Evolutionary conservation across 345 rosid genomes (phyloP).

Genomic region (Sapria himalayana): DNA sequence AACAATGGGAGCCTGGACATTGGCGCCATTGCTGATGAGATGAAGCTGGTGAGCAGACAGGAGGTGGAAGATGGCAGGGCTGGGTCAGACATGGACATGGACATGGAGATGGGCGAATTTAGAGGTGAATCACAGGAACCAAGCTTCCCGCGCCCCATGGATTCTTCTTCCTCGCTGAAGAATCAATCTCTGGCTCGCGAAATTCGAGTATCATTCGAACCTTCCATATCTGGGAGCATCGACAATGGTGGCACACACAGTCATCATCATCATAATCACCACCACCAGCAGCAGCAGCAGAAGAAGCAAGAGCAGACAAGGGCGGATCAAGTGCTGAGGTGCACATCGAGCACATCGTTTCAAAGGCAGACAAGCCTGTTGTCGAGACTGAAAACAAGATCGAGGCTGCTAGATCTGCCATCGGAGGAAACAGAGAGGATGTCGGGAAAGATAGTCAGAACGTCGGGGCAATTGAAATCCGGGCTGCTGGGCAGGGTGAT

Average conservation of each 20-base stretch:
- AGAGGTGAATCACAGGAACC: not conserved
- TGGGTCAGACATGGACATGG: constrained; percentile 26
- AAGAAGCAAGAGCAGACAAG: not conserved
- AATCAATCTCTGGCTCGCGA: not conserved
- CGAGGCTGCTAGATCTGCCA: constrained; percentile 57
- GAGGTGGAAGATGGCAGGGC: not conserved
- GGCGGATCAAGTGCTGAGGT: constrained; percentile 18
- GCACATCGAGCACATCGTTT: constrained; percentile 33
- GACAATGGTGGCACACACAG: constrained; percentile 8
- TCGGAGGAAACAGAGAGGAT: constrained; percentile 22
- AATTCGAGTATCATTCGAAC: constrained; percentile 31
- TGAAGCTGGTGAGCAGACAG: not conserved
- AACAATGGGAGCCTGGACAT: not conserved
- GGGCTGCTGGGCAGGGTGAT: constrained; percentile 17
- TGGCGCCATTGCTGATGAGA: not conserved
- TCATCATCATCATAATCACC: no score
- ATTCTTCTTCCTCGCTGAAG: constrained; percentile 3
- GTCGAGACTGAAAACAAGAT: constrained; percentile 31
- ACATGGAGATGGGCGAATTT: constrained; percentile 39
- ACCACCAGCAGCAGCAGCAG: not conserved
- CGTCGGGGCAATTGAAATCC: constrained; percentile 38
- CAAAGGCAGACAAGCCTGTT: constrained; percentile 20
- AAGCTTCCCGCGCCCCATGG: constrained; percentile 2
- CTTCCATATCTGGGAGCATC: constrained; percentile 11
- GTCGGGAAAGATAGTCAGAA: constrained; percentile 17